Base-by-base conservation (phyloP, 768 basidiomycete species). In the Tylopilus subfusipes region DNA sequence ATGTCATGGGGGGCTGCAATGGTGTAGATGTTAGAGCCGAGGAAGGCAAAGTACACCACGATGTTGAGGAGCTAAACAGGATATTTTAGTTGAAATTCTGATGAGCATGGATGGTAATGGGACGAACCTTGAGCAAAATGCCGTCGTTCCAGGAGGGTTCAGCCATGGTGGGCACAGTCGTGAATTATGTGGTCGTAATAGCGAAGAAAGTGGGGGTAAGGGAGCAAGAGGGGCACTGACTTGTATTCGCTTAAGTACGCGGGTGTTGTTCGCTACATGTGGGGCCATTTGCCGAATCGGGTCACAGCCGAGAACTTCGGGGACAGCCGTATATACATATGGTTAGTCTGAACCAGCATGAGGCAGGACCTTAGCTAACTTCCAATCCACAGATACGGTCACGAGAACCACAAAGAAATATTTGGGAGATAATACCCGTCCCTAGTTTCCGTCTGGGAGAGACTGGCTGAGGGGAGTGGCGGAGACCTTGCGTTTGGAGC, bases 1-100 rank as follows among this genome's bases (percentile, higher is more conserved):
- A 84, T 78, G 58, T 81, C 84, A 39, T 81, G 78, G 1, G 90
- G 90, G 2, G 83, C 80, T 7, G 91, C 85, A 56, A 93, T 80
- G 49, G 86, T 87, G 78, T 92, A 95, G 53, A 94, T 79, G 72
- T 96, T 96, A 36, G 87, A 88, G 30, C 90, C 93, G n/a, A 96
- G 76, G 73, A 95, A 93, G 55, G 88, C 68, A 66, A 92, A 79
- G 68, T 91, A 96, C 44, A 88, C 85, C 51, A 93, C 52, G 53
- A 96, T 78, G 73, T 97, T 97, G 57, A 83, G 72, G 63, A 95
- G 76, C 84, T 86, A 38, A 40, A 29, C 4, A 33, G 19, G 22
- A 22, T 18, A 18, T 29, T n/a, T 38, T 21, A n/a, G 47, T 40
- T 25, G 27, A 8, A 5, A 31, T 22, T 42, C 16, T 14, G 22